phyloP scores from a whole-genome alignment of 371 early-diverging fungal species.

The Sanchytrium tribonematis region DNA sequence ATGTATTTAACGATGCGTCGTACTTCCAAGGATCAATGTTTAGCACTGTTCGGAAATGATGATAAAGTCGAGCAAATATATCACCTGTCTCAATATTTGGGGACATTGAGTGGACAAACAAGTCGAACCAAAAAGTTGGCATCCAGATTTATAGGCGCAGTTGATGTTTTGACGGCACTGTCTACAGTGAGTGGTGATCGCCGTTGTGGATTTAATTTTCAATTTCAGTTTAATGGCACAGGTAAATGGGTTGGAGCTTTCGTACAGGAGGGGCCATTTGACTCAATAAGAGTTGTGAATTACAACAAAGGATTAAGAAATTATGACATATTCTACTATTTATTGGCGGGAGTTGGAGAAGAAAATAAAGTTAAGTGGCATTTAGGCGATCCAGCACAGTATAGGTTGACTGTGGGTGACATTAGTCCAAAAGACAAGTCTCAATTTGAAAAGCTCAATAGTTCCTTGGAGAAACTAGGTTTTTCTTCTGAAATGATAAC shows the following conservation, averaged over 20 bases:
- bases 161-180: not conserved
- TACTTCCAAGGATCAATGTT: not conserved
- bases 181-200: slow-evolving; percentile 15
- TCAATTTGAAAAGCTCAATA: slow-evolving; percentile 31
- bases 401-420: not conserved
- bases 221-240: slow-evolving; percentile 50
- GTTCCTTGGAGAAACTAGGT: slow-evolving; percentile 48
- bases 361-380: not conserved
- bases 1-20: not conserved
- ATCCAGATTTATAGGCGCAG: not conserved
- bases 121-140: not conserved
- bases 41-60: not conserved
- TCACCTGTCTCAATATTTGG: not conserved
- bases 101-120: not conserved
- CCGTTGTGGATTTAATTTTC: slow-evolving; percentile 49
- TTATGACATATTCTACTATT: slow-evolving; percentile 66
- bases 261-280: slow-evolving; percentile 52
- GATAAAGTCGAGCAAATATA: not conserved
- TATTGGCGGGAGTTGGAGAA: slow-evolving; percentile 20
- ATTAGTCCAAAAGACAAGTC: slow-evolving; percentile 17
- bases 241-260: slow-evolving; percentile 63
- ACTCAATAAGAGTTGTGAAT: slow-evolving; percentile 37
- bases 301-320: slow-evolving; percentile 33
- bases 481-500: slow-evolving; percentile 42
- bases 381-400: not conserved